These are phyloP conservation scores for Jacaranda copaia DNA, from an alignment of 257 asterid species.

Conservation along the genomic window DNA sequence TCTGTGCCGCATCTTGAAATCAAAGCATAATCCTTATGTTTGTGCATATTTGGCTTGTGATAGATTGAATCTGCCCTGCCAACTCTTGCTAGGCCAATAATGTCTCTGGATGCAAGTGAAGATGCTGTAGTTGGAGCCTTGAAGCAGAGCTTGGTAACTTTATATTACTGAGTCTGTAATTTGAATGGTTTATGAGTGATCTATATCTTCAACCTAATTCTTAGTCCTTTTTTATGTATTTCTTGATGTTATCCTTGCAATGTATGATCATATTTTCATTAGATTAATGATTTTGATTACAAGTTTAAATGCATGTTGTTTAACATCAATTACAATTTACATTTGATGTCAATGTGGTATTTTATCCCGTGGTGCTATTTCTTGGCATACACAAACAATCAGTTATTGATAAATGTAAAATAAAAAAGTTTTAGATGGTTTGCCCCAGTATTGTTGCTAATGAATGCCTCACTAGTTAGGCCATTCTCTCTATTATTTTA, in stretches of 20 bases:
- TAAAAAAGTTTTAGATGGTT: not conserved
- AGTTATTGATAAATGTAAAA: constrained; percentile 17
- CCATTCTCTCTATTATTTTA: not conserved
- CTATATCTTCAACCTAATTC: not conserved
- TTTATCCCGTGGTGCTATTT: constrained; percentile 19
- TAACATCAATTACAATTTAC: not conserved
- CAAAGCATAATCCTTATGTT: constrained; percentile 35
- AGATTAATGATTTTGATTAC: constrained; percentile 2
- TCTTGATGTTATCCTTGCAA: constrained; percentile 10
- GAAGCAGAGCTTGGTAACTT: constrained; percentile 92
- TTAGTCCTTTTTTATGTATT: not conserved
- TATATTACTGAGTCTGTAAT: constrained; percentile 33
- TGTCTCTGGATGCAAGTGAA: constrained; percentile 94
- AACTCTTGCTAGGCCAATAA: constrained; percentile 87
- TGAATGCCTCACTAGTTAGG: not conserved
- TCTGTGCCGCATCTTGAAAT: constrained; percentile 25
- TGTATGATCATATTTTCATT: constrained; percentile 3
- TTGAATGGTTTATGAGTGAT: constrained; percentile 23
- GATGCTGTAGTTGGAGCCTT: constrained; percentile 92
- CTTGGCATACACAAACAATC: not conserved
- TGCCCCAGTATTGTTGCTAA: constrained; percentile 25
- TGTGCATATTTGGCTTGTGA: constrained; percentile 45
- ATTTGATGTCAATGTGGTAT: not conserved
- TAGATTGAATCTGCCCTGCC: constrained; percentile 98
- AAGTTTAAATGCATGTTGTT: not conserved